These are phyloP conservation scores for Quercus variabilis DNA, from an alignment of 306 rosid genomes.

Conservation along the genomic window DNA sequence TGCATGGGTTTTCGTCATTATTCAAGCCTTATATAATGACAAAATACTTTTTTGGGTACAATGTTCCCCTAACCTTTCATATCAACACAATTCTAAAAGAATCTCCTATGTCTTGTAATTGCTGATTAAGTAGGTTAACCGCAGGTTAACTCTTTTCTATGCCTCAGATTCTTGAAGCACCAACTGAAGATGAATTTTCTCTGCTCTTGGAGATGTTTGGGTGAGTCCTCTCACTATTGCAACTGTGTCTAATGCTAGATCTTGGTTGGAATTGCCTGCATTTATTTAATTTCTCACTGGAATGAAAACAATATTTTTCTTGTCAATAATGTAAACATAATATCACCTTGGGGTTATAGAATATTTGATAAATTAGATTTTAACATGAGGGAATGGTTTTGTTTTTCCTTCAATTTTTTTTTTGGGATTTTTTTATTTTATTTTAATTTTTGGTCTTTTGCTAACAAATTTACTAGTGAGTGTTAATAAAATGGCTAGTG, in stretches of 20 bases:
- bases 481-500: too few relatives aligned
- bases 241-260: conserved; percentile 6
- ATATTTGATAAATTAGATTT: neutral
- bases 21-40: neutral
- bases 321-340: neutral
- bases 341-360: neutral
- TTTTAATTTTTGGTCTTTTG: neutral
- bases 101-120: conserved; percentile 32
- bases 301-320: neutral
- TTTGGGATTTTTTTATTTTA: neutral
- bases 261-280: conserved; percentile 19
- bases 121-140: conserved; percentile 58
- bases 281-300: conserved; percentile 14
- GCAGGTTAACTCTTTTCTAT: conserved; percentile 63
- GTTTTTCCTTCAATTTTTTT: neutral
- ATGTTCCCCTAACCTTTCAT: neutral
- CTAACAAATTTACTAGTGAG: too few relatives aligned
- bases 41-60: neutral
- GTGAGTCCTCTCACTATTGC: conserved; percentile 47
- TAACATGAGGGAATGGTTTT: neutral
- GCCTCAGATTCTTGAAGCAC: conserved; percentile 91
- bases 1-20: neutral
- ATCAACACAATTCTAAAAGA: conserved; percentile 21
- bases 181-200: conserved; percentile 90
- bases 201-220: conserved; percentile 91